Base-by-base conservation (phyloP, 2,329 filamentous ascomycete genomes). In the Monosporascus sp. region DNA sequence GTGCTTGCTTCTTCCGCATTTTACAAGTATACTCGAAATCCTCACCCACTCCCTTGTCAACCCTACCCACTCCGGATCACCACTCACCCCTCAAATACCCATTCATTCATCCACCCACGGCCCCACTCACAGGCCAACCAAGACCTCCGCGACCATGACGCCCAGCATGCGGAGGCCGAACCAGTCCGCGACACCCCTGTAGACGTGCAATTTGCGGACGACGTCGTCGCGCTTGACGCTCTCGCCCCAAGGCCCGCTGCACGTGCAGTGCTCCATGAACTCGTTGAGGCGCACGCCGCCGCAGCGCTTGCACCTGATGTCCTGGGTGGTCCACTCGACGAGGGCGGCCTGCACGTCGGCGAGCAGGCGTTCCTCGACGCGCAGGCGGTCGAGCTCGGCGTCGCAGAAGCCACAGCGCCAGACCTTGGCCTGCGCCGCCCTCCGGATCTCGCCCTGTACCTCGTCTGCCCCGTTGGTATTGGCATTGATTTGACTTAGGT, bases 191-290 rank as follows among this genome's bases (percentile, higher is more conserved):
- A 96, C 92, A 50, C 81, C 84, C 60, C 76, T 78, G 70, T 90
- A 86, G 5, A 96, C 87, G 42, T 70, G 77, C 63, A 97, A 62
- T 66, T 75, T 80, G 66, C 76, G 82, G 64, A 81, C 71, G 25
- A 93, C 74, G 27, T 88, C 88, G 31, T 80, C 82, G 58, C 80
- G 78, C 60, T 85, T 81, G 54, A 92, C 77, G 20, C 84, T 89
- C 59, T 83, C 83, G 18, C 78, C 80, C 94, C 94, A 99, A 54
- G 82, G 81, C 3, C 94, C 94, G 56, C 89, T 90, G 75, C 94
- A 99, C 11, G 86, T 88, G 71, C 95, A 99, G 70, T 97, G 92
- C 69, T 97, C 93, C 85, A 94, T 91, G 63, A 97, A 95, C 65
- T 97, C 93, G 68, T 96, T 97, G 41, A 89, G 79, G 65, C 90